These are phyloP conservation scores for Cystofilobasidium ferigula DNA, from an alignment of 768 basidiomycete genomes.

Conservation along the genomic window DNA sequence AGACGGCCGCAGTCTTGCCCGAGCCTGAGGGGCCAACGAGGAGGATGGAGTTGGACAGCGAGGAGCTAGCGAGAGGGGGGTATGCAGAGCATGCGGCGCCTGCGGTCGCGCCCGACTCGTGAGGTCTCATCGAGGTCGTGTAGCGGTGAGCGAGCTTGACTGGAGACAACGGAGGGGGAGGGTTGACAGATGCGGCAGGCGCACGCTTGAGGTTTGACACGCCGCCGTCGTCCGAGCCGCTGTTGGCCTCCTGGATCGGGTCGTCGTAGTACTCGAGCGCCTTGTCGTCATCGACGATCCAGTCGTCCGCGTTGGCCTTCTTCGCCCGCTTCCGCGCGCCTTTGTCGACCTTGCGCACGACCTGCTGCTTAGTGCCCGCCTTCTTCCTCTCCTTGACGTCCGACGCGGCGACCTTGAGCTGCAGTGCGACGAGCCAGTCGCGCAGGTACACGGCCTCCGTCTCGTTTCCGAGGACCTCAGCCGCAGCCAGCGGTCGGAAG, in stretches of 20 bases:
- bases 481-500: conserved; percentile 31
- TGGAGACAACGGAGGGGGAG: conserved; percentile 24
- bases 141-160: conserved; percentile 26
- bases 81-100: conserved; percentile 6
- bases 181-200: conserved; percentile 25
- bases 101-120: background rate
- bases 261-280: conserved; percentile 30
- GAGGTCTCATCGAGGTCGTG: background rate
- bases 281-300: conserved; percentile 32
- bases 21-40: conserved; percentile 68
- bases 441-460: conserved; percentile 35
- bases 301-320: conserved; percentile 30
- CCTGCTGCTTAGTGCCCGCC: conserved; percentile 21
- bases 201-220: conserved; percentile 18
- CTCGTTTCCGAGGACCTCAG: conserved; percentile 36
- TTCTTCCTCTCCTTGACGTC: background rate
- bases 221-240: conserved; percentile 24
- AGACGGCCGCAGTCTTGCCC: conserved; percentile 86
- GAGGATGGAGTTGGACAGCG: conserved; percentile 75
- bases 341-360: conserved; percentile 34
- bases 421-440: conserved; percentile 35
- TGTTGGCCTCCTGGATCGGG: conserved; percentile 28
- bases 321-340: conserved; percentile 23
- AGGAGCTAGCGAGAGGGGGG: conserved; percentile 25
- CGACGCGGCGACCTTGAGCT: conserved; percentile 28